These are phyloP conservation scores for Ustilago sp. DNA, from an alignment of 1,284 basidiomycete genomes.

Conservation along the genomic window DNA sequence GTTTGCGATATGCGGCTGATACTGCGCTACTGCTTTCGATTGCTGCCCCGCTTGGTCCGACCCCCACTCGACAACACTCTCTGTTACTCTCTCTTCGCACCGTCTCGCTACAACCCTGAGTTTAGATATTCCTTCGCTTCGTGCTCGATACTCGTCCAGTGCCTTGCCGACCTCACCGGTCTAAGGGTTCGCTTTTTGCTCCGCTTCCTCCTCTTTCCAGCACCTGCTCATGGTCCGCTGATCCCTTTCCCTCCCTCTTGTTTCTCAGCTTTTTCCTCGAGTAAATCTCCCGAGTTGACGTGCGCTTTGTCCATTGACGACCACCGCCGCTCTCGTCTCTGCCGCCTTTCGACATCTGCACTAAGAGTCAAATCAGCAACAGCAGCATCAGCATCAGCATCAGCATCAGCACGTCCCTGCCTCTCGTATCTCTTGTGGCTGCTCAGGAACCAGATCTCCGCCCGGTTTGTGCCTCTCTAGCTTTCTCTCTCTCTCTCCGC, in stretches of 20 bases:
- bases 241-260: neutral
- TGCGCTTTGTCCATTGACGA: neutral
- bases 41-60: slow-evolving; percentile 12
- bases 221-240: neutral
- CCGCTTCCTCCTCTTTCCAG: neutral
- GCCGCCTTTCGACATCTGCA: neutral
- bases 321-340: neutral
- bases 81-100: neutral
- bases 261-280: neutral
- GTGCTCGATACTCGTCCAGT: neutral
- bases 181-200: neutral
- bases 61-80: neutral
- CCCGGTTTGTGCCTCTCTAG: neutral
- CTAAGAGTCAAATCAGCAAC: neutral
- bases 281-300: neutral
- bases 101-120: neutral
- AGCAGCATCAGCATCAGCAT: neutral
- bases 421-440: slow-evolving; percentile 10
- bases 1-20: too few relatives aligned
- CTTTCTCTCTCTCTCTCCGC: neutral
- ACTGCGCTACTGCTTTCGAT: neutral
- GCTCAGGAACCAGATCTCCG: slow-evolving; percentile 19
- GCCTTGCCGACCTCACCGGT: slow-evolving; percentile 5
- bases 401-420: slow-evolving; percentile 1
- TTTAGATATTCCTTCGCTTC: neutral